A percentile compares a stretch with the other conserved stretches of the same genome.
These are phyloP conservation scores for Penicillium daleae DNA, from an alignment of 495 filamentous ascomycete species.

Conservation along the genomic window DNA sequence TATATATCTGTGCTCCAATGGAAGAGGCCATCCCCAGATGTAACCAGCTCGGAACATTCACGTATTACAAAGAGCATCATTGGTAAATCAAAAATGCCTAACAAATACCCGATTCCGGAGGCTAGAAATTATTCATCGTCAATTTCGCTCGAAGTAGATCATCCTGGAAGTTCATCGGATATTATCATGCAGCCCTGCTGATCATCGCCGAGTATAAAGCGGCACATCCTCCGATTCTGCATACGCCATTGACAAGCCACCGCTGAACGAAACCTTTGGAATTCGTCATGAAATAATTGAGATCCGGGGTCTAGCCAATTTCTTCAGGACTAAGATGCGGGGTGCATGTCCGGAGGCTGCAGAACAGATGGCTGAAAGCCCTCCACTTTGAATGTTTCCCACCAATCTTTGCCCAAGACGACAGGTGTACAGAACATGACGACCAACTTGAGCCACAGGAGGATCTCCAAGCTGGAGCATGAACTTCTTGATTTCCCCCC, in stretches of 20 bases:
- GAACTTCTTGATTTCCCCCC: not conserved
- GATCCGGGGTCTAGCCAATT: not conserved
- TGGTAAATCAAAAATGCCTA: not conserved
- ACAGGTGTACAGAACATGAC: not conserved
- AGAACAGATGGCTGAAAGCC: not conserved
- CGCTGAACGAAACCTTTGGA: not conserved
- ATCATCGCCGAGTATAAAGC: constrained; percentile 25
- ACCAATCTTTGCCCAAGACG: not conserved
- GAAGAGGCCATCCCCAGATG: too few species aligned
- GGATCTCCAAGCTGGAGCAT: not conserved
- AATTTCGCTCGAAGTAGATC: not conserved
- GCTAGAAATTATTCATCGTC: not conserved
- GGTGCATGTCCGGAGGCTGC: constrained; percentile 9
- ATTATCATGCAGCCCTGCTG: constrained; percentile 8
- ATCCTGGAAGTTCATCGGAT: not conserved
- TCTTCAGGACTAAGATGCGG: constrained; percentile 8
- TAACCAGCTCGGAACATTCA: too few species aligned
- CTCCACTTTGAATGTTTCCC: not conserved
- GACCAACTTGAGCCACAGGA: too few species aligned
- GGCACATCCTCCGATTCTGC: constrained; percentile 16
- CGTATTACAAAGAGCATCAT: too few species aligned
- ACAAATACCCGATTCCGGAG: not conserved
- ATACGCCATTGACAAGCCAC: too few species aligned
- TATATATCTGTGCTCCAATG: not conserved
- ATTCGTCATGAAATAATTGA: not conserved